A percentile compares a stretch with the other conserved stretches of the same genome.
Conservation (phyloP, 208 protist species). For the Leishmania amazonensis region DNA sequence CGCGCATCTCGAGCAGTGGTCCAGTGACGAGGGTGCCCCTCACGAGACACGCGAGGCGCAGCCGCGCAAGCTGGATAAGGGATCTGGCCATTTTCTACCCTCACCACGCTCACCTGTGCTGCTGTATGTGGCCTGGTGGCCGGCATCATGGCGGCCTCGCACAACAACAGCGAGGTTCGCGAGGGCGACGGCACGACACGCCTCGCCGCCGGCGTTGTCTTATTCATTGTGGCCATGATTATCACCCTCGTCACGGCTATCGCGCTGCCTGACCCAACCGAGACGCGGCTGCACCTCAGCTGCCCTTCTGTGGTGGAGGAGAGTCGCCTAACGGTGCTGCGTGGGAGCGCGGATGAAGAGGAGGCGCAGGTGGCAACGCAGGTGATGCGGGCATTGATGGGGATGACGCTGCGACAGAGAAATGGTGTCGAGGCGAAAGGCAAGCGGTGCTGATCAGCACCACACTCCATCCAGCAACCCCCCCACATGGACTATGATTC, state of each 20-base stretch:
- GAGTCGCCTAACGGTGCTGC: constrained; percentile 5
- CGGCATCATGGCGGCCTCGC: neutral
- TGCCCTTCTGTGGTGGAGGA: neutral
- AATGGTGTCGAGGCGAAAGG: neutral
- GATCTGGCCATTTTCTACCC: constrained; percentile 7
- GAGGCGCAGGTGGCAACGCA: neutral
- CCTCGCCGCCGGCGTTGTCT: neutral
- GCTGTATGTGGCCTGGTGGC: constrained; percentile 15
- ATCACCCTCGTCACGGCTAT: neutral
- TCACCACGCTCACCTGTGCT: constrained; percentile 18
- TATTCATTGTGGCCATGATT: constrained; percentile 10
- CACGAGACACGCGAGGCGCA: constrained; percentile 8
- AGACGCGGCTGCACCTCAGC: constrained; percentile 12
- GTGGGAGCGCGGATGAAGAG: neutral
- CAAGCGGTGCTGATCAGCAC: neutral
- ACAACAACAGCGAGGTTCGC: neutral
- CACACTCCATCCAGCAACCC: neutral
- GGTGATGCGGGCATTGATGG: neutral
- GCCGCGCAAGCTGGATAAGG: constrained; percentile 2
- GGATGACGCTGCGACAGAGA: neutral
- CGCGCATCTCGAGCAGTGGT: neutral
- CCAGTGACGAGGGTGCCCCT: neutral
- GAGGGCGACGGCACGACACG: neutral
- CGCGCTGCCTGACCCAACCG: neutral
- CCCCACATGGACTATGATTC: neutral